phyloP scores from a whole-genome alignment of 2,329 filamentous ascomycete genomes.

The Penicillium concentricum region DNA sequence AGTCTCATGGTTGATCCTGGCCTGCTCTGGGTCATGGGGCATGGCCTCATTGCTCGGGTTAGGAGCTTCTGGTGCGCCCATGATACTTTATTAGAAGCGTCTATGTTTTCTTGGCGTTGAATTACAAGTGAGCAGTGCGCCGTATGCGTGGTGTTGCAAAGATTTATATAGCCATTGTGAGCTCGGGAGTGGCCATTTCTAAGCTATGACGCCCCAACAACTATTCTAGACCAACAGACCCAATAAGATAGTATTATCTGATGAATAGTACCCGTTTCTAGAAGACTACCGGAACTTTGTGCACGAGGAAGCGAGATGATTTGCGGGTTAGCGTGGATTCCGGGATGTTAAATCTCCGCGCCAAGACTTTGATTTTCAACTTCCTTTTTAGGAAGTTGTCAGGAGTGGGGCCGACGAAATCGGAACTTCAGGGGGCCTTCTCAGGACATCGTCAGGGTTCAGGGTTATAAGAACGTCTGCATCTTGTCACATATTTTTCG shows the following conservation, averaged over 20 bases:
- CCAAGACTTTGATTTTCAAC: slow-evolving; percentile 9
- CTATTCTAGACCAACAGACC: neutral
- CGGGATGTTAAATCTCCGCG: neutral
- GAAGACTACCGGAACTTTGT: neutral
- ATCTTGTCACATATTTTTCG: neutral
- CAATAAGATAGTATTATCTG: neutral
- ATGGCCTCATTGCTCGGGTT: neutral
- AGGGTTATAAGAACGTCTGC: neutral
- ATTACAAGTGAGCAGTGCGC: neutral
- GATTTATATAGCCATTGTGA: neutral
- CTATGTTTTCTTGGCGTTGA: neutral
- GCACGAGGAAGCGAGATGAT: slow-evolving; percentile 1
- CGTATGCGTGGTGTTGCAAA: neutral
- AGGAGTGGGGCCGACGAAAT: slow-evolving; percentile 20
- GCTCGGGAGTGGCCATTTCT: slow-evolving; percentile 1
- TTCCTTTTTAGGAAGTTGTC: slow-evolving; percentile 25
- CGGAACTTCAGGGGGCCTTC: neutral
- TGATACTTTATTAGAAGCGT: neutral
- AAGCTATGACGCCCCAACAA: slow-evolving; percentile 5
- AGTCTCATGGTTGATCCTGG: slow-evolving; percentile 4
- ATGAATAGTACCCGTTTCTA: slow-evolving; percentile 1
- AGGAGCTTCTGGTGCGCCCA: neutral
- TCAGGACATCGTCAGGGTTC: neutral
- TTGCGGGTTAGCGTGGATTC: neutral
- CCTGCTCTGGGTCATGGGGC: neutral